Conservation (phyloP, 768 basidiomycete species). For the Vishniacozyma victoriae region DNA sequence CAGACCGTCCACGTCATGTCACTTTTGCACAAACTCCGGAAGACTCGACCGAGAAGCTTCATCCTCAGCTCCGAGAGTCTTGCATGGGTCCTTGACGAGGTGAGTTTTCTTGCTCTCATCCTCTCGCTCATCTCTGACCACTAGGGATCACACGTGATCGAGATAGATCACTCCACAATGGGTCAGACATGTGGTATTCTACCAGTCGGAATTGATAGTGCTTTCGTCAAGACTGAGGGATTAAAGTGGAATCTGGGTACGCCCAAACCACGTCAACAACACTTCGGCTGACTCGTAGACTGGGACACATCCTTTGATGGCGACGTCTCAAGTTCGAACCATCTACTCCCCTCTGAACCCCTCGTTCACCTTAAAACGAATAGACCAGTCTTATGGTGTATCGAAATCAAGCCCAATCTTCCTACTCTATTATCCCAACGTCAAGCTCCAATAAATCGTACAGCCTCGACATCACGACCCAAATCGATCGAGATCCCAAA, state of each 20-base stretch:
- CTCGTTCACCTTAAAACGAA: slow-evolving; percentile 69
- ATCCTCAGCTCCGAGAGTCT: slow-evolving; percentile 85
- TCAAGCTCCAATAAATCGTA: no score
- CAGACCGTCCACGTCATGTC: slow-evolving; percentile 89
- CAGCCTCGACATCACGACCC: no score
- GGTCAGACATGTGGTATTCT: slow-evolving; percentile 92
- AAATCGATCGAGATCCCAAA: no score
- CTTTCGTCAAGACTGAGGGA: slow-evolving; percentile 73
- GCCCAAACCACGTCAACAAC: slow-evolving; percentile 26
- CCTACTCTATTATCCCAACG: no score
- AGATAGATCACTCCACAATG: slow-evolving; percentile 64
- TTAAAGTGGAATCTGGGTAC: slow-evolving; percentile 83
- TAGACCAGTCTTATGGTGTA: slow-evolving; percentile 75
- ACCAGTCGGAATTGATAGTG: slow-evolving; percentile 74
- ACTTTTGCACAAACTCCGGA: slow-evolving; percentile 71
- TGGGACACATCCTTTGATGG: slow-evolving; percentile 73
- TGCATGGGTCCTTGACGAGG: slow-evolving; percentile 79
- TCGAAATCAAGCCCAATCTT: slow-evolving; percentile 17
- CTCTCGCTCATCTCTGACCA: slow-evolving; percentile 1
- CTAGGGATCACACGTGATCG: slow-evolving; percentile 77
- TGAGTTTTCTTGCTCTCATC: slow-evolving; percentile 46
- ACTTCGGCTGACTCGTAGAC: slow-evolving; percentile 50
- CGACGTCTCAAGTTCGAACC: slow-evolving; percentile 87
- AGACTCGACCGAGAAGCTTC: slow-evolving; percentile 57
- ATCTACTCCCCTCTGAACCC: slow-evolving; percentile 63